A percentile compares a stretch with the other conserved stretches of the same genome.
These are phyloP conservation scores for Lachancea meyersii DNA, from an alignment of 805 yeast genomes.

Conservation along the genomic window DNA sequence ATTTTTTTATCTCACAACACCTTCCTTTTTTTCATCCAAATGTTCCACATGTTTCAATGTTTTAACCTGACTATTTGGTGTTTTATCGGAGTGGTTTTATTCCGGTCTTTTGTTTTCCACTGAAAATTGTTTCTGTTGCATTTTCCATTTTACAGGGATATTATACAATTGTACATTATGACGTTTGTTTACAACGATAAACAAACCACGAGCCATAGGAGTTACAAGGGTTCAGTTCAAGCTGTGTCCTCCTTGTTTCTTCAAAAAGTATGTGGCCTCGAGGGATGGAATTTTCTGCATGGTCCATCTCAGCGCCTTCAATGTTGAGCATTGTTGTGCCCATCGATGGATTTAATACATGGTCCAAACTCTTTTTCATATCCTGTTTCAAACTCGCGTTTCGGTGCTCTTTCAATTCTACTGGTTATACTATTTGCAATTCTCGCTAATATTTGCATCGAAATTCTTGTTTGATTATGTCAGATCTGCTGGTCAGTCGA, in stretches of 20 bases:
- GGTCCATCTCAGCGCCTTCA: constrained; percentile 1
- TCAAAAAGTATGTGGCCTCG: constrained; percentile 2
- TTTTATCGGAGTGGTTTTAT: constrained; percentile 9
- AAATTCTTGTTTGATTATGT: constrained; percentile 9
- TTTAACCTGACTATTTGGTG: constrained; percentile 12
- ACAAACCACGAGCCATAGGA: constrained; percentile 2
- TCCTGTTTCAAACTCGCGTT: constrained; percentile 9
- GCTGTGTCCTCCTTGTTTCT: too few species aligned
- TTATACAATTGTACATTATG: constrained; percentile 26
- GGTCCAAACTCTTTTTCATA: constrained; percentile 6
- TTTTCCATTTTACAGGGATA: constrained; percentile 15
- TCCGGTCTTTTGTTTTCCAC: constrained; percentile 10
- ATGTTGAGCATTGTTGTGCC: constrained; percentile 8
- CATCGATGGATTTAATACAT: neutral
- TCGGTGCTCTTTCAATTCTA: constrained; percentile 10
- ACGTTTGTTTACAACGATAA: constrained; percentile 2
- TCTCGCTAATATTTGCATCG: constrained; percentile 10
- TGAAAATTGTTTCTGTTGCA: constrained; percentile 8
- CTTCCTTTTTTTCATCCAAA: constrained; percentile 1
- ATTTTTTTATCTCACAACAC: neutral
- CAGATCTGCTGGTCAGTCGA: constrained; percentile 1
- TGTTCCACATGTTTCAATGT: constrained; percentile 7
- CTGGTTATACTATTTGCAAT: constrained; percentile 8
- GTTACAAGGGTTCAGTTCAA: neutral
- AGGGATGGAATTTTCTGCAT: constrained; percentile 5